A percentile compares a stretch with the other conserved stretches of the same genome.
These are phyloP conservation scores for Verticillium tricorpus DNA, from an alignment of 2,329 filamentous ascomycete genomes.

Conservation along the genomic window DNA sequence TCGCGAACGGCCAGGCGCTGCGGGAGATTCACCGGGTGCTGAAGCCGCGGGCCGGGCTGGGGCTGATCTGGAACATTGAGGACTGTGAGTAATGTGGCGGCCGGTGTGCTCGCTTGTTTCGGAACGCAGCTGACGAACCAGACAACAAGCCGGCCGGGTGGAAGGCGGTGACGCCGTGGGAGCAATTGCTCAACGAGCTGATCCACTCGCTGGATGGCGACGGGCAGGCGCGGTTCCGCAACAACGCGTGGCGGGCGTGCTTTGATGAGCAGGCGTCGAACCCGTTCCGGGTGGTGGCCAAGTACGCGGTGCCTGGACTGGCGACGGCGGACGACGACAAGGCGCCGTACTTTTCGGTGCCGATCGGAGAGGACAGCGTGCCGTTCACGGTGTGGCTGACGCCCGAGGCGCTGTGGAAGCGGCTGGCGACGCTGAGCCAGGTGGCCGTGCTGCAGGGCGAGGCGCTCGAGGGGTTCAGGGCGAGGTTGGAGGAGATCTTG, in stretches of 20 bases:
- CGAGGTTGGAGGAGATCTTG: conserved; percentile 50
- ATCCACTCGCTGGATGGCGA: conserved; percentile 48
- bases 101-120: no score
- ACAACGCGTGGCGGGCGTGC: conserved; percentile 57
- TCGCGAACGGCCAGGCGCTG: conserved; percentile 59
- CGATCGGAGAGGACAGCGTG: conserved; percentile 52
- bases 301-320: conserved; percentile 26
- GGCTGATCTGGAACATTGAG: conserved; percentile 71
- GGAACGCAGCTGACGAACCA: conserved; percentile 20
- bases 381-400: conserved; percentile 54
- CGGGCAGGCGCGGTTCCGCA: conserved; percentile 59
- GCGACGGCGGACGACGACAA: conserved; percentile 16
- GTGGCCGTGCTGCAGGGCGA: conserved; percentile 54
- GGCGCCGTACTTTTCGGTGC: conserved; percentile 52
- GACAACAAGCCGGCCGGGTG: conserved; percentile 60
- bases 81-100: conserved; percentile 47
- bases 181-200: conserved; percentile 55
- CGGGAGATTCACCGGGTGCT: conserved; percentile 64
- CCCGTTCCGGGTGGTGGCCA: conserved; percentile 44
- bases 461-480: conserved; percentile 41
- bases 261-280: conserved; percentile 57
- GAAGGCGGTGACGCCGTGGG: conserved; percentile 55
- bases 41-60: conserved; percentile 54
- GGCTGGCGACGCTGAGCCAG: conserved; percentile 64
- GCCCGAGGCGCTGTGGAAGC: conserved; percentile 57